Percentiles rank a stretch among this genome's conserved stretches.
Evolutionary conservation across 371 early-diverging fungal species (phyloP).

Genomic region (Mucor sp.): DNA sequence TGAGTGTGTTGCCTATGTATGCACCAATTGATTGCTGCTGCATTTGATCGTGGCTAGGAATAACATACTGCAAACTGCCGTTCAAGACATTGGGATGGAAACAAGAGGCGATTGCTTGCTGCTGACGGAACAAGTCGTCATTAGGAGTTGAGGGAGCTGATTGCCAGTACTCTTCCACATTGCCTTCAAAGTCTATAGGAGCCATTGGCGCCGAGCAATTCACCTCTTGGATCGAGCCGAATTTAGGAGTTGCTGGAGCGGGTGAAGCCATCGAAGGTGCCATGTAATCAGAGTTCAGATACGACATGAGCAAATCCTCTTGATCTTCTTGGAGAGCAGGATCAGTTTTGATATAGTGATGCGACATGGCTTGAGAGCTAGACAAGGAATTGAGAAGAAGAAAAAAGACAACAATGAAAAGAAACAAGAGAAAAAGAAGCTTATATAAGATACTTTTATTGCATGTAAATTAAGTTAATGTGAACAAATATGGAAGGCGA

Average conservation of each 20-base stretch:
- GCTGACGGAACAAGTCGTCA: neutral
- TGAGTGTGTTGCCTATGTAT: neutral
- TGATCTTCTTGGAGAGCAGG: slow-evolving; percentile 29
- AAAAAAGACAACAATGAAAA: neutral
- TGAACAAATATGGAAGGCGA: slow-evolving; percentile 31
- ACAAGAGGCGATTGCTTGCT: neutral
- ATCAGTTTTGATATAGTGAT: slow-evolving; percentile 17
- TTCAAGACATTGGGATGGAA: neutral
- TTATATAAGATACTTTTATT: neutral
- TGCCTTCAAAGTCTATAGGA: neutral
- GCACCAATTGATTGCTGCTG: neutral
- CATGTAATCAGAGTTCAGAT: slow-evolving; percentile 37
- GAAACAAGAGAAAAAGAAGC: neutral
- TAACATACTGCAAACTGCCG: neutral
- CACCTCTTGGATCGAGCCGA: neutral
- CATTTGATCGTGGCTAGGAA: neutral
- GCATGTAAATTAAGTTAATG: slow-evolving; percentile 15
- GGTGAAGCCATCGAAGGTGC: neutral
- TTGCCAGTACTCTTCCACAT: neutral
- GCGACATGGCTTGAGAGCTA: neutral
- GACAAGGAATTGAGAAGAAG: slow-evolving; percentile 9
- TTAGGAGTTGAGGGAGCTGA: neutral
- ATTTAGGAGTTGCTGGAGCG: neutral
- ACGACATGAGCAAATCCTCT: slow-evolving; percentile 40
- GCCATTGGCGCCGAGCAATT: neutral